A percentile compares a stretch with the other conserved stretches of the same genome.
phyloP scores from a whole-genome alignment of 1,284 basidiomycete species.

The Cryptococcus depauperatus region DNA sequence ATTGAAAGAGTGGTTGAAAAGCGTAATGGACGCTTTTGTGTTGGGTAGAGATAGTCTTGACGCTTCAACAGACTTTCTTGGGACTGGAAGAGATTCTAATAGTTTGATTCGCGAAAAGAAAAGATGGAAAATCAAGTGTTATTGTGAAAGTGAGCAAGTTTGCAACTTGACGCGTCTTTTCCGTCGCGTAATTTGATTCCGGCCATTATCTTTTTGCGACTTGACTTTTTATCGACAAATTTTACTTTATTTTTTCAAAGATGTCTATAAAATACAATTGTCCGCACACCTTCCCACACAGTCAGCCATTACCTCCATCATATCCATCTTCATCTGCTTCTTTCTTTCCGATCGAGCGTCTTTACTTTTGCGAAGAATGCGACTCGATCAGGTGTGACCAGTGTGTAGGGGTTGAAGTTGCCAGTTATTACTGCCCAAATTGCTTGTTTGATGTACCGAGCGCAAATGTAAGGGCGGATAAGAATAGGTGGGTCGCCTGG shows the following conservation, averaged over 20 bases:
- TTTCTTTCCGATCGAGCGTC: conserved; percentile 71
- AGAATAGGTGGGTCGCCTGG: conserved; percentile 61
- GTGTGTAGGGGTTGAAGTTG: conserved; percentile 86
- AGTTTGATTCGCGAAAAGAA: too few relatives aligned
- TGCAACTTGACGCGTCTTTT: neutral
- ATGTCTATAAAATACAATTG: conserved; percentile 45
- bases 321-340: conserved; percentile 68
- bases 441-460: conserved; percentile 98
- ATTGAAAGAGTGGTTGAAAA: neutral
- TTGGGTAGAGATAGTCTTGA: too few relatives aligned
- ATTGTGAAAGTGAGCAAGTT: too few relatives aligned
- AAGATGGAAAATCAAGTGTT: too few relatives aligned
- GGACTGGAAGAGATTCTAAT: too few relatives aligned
- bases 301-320: conserved; percentile 52
- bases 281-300: conserved; percentile 44
- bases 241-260: neutral
- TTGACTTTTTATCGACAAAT: neutral
- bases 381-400: conserved; percentile 86
- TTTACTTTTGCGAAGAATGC: conserved; percentile 99
- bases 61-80: too few relatives aligned
- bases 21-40: too few relatives aligned
- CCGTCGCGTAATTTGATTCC: conserved; percentile 5
- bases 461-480: conserved; percentile 89
- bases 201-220: neutral
- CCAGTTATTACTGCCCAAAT: conserved; percentile 94